Conservation (phyloP, 2,329 filamentous ascomycete genomes). For the Chaetoscypha palmicola region DNA sequence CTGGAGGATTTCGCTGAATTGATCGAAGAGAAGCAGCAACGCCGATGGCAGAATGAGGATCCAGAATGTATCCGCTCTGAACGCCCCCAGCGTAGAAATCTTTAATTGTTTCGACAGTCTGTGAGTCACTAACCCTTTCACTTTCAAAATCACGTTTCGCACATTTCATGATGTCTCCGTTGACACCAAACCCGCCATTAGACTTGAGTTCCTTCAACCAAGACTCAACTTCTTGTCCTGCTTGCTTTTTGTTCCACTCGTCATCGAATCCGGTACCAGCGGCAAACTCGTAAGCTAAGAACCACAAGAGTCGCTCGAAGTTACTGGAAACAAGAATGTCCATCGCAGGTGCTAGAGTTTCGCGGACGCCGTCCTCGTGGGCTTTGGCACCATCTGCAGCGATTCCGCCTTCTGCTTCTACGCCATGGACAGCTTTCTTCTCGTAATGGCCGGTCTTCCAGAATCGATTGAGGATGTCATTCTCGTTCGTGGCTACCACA, state of each 20-base stretch:
- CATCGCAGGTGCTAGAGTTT: conserved; percentile 93
- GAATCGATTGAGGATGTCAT: conserved; percentile 94
- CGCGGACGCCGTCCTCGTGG: conserved; percentile 69
- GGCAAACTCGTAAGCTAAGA: conserved; percentile 70
- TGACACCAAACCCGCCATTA: conserved; percentile 76
- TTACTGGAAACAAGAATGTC: conserved; percentile 95
- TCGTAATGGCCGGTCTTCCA: conserved; percentile 86
- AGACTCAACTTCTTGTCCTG: conserved; percentile 65
- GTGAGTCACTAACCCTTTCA: conserved; percentile 59
- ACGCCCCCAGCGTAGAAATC: conserved; percentile 39
- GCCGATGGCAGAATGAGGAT: conserved; percentile 88
- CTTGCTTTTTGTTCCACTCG: conserved; percentile 59
- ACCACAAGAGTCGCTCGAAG: conserved; percentile 95
- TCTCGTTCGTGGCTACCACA: conserved; percentile 91
- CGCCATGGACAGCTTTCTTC: conserved; percentile 62
- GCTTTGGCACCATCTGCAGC: conserved; percentile 51
- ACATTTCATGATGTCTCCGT: conserved; percentile 61
- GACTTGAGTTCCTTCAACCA: conserved; percentile 80
- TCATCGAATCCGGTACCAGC: conserved; percentile 53
- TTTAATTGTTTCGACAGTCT: conserved; percentile 63
- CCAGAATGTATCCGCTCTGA: conserved; percentile 68
- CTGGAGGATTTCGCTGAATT: conserved; percentile 43
- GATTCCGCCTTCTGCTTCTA: conserved; percentile 48
- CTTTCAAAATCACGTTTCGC: conserved; percentile 74
- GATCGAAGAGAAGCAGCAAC: conserved; percentile 70